A percentile compares a stretch with the other conserved stretches of the same genome.
phyloP scores from a whole-genome alignment of 208 protist species.

The Leishmania mexicana region DNA sequence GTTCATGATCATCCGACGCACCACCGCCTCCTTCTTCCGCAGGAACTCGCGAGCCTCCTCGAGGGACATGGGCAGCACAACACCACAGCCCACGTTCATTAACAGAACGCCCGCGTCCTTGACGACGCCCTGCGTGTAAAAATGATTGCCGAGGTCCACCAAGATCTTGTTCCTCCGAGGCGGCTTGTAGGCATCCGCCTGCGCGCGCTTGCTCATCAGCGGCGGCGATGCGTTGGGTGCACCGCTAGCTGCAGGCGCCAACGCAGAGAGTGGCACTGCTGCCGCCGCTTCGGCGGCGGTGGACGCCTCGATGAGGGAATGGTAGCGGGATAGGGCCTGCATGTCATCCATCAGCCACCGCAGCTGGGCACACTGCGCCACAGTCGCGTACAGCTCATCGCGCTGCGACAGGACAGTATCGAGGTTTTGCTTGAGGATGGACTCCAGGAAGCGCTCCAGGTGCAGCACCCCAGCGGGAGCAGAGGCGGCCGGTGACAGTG shows the following conservation, averaged over 20 bases:
- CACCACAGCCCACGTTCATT: slow-evolving; percentile 83
- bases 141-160: slow-evolving; percentile 79
- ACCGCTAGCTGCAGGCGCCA: neutral
- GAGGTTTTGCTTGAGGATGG: slow-evolving; percentile 54
- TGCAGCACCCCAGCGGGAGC: slow-evolving; percentile 41
- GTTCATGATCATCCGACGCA: slow-evolving; percentile 33
- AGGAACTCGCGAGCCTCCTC: slow-evolving; percentile 61
- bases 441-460: slow-evolving; percentile 74
- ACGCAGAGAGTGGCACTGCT: neutral
- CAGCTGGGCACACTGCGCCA: slow-evolving; percentile 73
- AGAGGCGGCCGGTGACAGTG: slow-evolving; percentile 5
- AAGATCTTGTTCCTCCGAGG: slow-evolving; percentile 62
- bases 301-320: slow-evolving; percentile 38
- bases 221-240: neutral
- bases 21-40: slow-evolving; percentile 52
- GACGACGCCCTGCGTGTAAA: slow-evolving; percentile 65
- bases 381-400: slow-evolving; percentile 53
- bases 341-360: slow-evolving; percentile 72
- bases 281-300: slow-evolving; percentile 16
- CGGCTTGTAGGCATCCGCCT: slow-evolving; percentile 20
- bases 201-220: slow-evolving; percentile 19
- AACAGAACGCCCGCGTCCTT: slow-evolving; percentile 43
- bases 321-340: slow-evolving; percentile 48
- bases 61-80: slow-evolving; percentile 72
- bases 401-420: slow-evolving; percentile 51